A percentile compares a stretch with the other conserved stretches of the same genome.
Evolutionary conservation across 2,329 filamentous ascomycete genomes (phyloP).

Genomic region (Calonectria honghensis): DNA sequence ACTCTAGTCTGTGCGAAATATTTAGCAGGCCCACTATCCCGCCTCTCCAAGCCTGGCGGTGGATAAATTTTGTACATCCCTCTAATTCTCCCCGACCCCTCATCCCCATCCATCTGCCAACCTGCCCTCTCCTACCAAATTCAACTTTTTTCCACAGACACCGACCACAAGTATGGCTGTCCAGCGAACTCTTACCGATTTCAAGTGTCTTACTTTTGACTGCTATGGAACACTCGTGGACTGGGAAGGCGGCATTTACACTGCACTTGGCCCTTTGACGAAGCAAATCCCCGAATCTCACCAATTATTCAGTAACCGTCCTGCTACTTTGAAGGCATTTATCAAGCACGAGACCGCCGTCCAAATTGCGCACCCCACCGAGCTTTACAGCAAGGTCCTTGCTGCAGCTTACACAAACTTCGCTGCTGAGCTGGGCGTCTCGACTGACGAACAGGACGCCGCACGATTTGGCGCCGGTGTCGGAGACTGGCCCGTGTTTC

Average conservation of each 20-base stretch:
- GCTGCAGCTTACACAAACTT: conserved; percentile 65
- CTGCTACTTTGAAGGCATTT: conserved; percentile 64
- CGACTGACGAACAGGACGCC: conserved; percentile 61
- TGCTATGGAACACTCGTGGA: conserved; percentile 87
- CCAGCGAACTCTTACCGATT: conserved; percentile 28
- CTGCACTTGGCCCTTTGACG: conserved; percentile 70
- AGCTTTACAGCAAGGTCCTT: conserved; percentile 76
- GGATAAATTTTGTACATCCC: not conserved
- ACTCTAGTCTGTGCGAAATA: not conserved
- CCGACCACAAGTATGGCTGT: conserved; percentile 17
- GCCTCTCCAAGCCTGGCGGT: not conserved
- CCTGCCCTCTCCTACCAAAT: not conserved
- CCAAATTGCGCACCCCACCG: conserved; percentile 70
- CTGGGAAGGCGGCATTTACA: conserved; percentile 79
- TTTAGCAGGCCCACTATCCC: not conserved
- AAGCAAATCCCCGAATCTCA: conserved; percentile 62
- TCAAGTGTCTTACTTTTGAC: conserved; percentile 77
- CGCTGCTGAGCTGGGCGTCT: conserved; percentile 62
- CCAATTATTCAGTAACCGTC: conserved; percentile 58
- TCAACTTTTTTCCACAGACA: not conserved
- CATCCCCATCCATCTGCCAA: not conserved
- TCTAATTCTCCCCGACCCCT: not conserved
- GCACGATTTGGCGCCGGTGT: conserved; percentile 69
- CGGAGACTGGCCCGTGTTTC: conserved; percentile 73
- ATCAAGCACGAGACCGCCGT: conserved; percentile 68